phyloP scores from a whole-genome alignment of 345 rosid species.

The Bruguiera sexangula region DNA sequence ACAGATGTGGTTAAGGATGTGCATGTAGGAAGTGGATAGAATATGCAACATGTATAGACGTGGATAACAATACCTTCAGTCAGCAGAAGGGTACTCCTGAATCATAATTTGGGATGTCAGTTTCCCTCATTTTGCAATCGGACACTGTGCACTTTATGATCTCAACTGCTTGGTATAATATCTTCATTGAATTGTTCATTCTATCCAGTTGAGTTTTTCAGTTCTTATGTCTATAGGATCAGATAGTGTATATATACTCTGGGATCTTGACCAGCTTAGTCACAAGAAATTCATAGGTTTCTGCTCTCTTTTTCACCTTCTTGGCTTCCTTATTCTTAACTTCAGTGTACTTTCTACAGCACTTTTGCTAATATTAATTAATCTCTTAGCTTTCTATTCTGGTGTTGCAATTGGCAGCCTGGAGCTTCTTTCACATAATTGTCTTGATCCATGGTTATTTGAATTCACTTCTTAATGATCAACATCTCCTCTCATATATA shows the following conservation, averaged over 20 bases:
- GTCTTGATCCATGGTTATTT: slow-evolving; percentile 10
- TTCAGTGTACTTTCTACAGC: neutral
- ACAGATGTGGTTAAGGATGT: slow-evolving; percentile 3
- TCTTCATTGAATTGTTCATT: slow-evolving; percentile 18
- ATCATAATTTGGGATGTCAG: neutral
- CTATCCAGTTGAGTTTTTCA: slow-evolving; percentile 8
- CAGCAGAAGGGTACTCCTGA: slow-evolving; percentile 20
- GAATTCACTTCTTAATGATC: slow-evolving; percentile 27
- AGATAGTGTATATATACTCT: slow-evolving; percentile 36
- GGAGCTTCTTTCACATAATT: slow-evolving; percentile 19
- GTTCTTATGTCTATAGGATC: slow-evolving; percentile 19
- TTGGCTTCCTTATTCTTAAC: slow-evolving; percentile 26
- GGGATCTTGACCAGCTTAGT: slow-evolving; percentile 25
- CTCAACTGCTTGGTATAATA: slow-evolving; percentile 5
- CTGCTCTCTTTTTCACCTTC: slow-evolving; percentile 17
- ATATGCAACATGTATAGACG: slow-evolving; percentile 19
- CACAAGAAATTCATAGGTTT: slow-evolving; percentile 20
- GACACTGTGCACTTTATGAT: slow-evolving; percentile 1
- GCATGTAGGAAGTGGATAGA: slow-evolving; percentile 5
- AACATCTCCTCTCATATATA: slow-evolving; percentile 23
- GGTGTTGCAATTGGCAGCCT: slow-evolving; percentile 16
- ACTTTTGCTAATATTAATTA: slow-evolving; percentile 17
- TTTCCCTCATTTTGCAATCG: slow-evolving; percentile 16
- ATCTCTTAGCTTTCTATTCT: slow-evolving; percentile 11
- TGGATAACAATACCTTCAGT: slow-evolving; percentile 10